Evolutionary conservation across 179 eudicot species (phyloP).

Genomic region (Beta macrorhiza): DNA sequence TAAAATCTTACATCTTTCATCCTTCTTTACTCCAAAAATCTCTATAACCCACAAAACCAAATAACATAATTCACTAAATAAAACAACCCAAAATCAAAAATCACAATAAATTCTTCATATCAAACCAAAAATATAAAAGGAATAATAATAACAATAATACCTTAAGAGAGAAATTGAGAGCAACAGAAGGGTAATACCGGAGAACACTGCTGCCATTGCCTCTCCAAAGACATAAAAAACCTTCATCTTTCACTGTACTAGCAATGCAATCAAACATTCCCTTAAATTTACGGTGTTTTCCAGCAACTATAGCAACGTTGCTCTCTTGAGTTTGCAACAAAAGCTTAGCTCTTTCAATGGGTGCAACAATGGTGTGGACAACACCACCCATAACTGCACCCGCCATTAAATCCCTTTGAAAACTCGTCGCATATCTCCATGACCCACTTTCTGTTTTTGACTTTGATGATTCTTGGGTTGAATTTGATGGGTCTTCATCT

Average conservation of each 20-base stretch:
- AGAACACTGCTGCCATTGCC: conserved; percentile 97
- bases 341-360: conserved; percentile 91
- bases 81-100: background rate
- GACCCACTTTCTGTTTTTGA: conserved; percentile 29
- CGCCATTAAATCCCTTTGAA: conserved; percentile 84
- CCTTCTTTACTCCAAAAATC: background rate
- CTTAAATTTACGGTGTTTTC: conserved; percentile 68
- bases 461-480: conserved; percentile 24
- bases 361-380: conserved; percentile 95
- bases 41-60: conserved; percentile 5
- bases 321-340: conserved; percentile 93
- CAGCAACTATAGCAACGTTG: conserved; percentile 67
- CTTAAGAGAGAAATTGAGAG: conserved; percentile 95
- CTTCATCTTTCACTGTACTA: conserved; percentile 70
- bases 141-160: conserved; percentile 27
- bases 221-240: conserved; percentile 82
- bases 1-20: background rate
- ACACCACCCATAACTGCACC: conserved; percentile 92
- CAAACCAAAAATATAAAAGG: background rate
- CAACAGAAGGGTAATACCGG: conserved; percentile 94
- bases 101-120: background rate
- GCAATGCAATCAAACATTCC: conserved; percentile 85
- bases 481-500: conserved; percentile 14
- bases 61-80: background rate
- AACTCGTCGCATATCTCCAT: conserved; percentile 44